Base-by-base conservation (phyloP, 1,139 yeast species). In the Protomyces inundatus region DNA sequence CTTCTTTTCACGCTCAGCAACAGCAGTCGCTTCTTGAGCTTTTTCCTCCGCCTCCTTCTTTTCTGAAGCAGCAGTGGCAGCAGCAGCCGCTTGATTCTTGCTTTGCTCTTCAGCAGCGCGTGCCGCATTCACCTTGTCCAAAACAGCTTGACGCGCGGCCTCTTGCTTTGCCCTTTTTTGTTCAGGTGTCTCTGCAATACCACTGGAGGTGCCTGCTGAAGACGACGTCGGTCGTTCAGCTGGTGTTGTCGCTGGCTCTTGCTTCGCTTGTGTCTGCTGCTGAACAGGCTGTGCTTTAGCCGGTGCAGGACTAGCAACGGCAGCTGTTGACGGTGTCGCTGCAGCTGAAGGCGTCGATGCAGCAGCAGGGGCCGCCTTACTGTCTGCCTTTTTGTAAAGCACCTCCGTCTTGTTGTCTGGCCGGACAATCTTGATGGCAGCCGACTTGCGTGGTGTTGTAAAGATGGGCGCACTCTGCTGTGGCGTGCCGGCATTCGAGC, bases 331-430 rank as follows among this genome's bases (percentile, higher is more conserved):
- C 12, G 42, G 12, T 14, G 42, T 39, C 4, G n/a, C 42, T 23
- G 23, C 23, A 23, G 23, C 23, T 23, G 23, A 23, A 39, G 42
- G 42, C n/a, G 16, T 39, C 14, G 42, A n/a, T 7, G 67, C 46
- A 23, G 60, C 50, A 14, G 58, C 40, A 36, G 63, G 46, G 12
- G 42, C 52, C 50, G 64, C 48, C 33, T 67, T 42, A 16, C 61
- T 40, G 12, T 68, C 56, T 7, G 57, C 59, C 34, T 57, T 64
- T 39, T 54, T 66, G 53, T 70, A 58, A 34, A 67, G 64, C 42
- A 71, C 70, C 56, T 71, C 73, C 23, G 68, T 69, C 42, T 66
- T 56, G 12, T 71, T 69, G 14, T 65, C 65, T 3, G 71, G 71
- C 34, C 69, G 63, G 16, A 68, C 65, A 52, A 69, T 69, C 59